Evolutionary conservation across 2,329 filamentous ascomycete genomes (phyloP), one percentile per base, ranked within the genome.

Genomic region (Remersonia thermophila): DNA sequence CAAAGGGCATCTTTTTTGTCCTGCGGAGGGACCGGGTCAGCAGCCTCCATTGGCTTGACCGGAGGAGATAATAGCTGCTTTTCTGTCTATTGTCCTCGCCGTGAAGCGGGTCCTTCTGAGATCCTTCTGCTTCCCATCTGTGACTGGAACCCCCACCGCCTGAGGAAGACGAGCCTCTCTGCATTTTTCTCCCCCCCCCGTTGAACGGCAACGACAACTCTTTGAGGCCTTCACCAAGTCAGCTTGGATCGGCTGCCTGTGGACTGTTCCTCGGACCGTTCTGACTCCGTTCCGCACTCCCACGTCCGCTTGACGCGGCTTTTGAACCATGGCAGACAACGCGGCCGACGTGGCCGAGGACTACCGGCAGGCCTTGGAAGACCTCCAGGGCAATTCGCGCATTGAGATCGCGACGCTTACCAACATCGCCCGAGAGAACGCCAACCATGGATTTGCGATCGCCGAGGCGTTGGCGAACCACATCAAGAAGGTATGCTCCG

Each of bases 401-500:
- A 85, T 85, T 61, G 89, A 96, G 62, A 98, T 98, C 59, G 89
- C 83, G 69, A 96, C 93, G 62, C 64, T 98, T 62, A 98, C 91
- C 44, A 78, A 94, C 58, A 96, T 98, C 61, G 91, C 91, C 41
- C 85, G 93, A 59, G 91, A 98, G 61, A 94, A 93, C 54, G 95
- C 87, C 47, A 86, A 93, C 61, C 83, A 95, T 66, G 91, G 91
- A 26, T 76, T 93, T 58, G 84, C 83, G 47, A 96, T 98, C 52
- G 87, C 91, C 13, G 77, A 84, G 52, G 84, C 84, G 33, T 65
- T 98, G 50, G 83, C 93, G 57, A 82, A 87, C 46, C 91, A 98
- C 55, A 95, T 98, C 59, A 80, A 85, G 61, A 82, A 82, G 71
- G 91, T 95, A 83, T 73, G 85, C 71, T 23, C 9, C 9, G 5